Base-by-base conservation (phyloP, 2,329 filamentous ascomycete species). In the Alternaria alternata region DNA sequence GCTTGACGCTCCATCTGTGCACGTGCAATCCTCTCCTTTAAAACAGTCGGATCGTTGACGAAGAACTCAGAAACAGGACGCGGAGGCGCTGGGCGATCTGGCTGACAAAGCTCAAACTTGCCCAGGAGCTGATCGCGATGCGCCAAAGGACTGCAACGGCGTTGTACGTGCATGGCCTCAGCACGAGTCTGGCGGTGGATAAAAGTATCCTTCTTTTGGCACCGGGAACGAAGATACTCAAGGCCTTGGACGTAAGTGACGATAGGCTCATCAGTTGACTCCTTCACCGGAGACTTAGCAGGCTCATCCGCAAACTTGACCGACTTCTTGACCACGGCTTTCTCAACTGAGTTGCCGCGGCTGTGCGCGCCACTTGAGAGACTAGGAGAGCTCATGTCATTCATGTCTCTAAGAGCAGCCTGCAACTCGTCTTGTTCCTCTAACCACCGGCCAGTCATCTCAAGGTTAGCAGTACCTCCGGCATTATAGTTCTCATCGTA, bases 191-290 rank as follows among this genome's bases (percentile, higher is more conserved):
- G 88, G 42, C 92, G 90, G 77, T 96, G 91, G 55, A 96, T 86
- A 75, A 97, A 97, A 9, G 90, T 88, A 77, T 98, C 95, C 18
- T 84, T 82, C 54, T 84, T 83, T 57, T 87, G 88, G 14, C 87
- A 88, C 32, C 87, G 87, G 59, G 91, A 85, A 46, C 89, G 82
- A 67, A 92, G 86, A 73, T 90, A 88, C 68, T 93, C 89, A 77
- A 97, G 97, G 9, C 93, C 93, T 62, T 91, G 90, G 81, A 93
- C 94, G 79, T 97, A 97, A 5, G 94, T 91, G 4, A 90, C 89
- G 72, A 95, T 91, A 73, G 75, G 74, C 65, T 78, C 74, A 14
- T 73, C 62, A 26, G 63, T 64, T 11, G 71, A 65, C 41, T 75
- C 72, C 22, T 75, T 67, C 3, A 67, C 62, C 39, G 67, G 61